phyloP scores from a whole-genome alignment of 1,284 basidiomycete species.

The Puccinia hordei region DNA sequence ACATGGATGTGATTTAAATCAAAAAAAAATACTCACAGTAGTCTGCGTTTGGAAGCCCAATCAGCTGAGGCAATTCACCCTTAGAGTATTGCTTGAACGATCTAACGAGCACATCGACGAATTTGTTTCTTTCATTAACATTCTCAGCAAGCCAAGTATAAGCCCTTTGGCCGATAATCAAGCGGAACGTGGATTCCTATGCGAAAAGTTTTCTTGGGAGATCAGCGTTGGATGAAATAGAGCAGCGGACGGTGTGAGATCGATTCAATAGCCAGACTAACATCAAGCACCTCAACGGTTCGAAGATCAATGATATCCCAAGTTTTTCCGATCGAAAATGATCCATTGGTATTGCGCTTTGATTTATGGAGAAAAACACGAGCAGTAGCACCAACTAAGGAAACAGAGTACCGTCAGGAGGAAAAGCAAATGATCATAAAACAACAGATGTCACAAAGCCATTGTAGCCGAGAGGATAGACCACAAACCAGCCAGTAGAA shows the following conservation, averaged over 20 bases:
- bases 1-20: constrained; percentile 50
- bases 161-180: constrained; percentile 74
- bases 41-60: constrained; percentile 56
- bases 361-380: constrained; percentile 76
- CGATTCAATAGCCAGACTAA: constrained; percentile 61
- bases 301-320: constrained; percentile 84
- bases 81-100: constrained; percentile 70
- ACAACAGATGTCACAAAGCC: constrained; percentile 64
- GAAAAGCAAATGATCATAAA: background rate
- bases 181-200: constrained; percentile 54
- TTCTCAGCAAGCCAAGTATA: constrained; percentile 85
- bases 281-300: constrained; percentile 73
- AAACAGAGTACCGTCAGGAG: background rate
- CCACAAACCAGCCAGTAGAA: constrained; percentile 78
- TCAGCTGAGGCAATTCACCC: constrained; percentile 62
- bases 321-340: constrained; percentile 96
- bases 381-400: constrained; percentile 13
- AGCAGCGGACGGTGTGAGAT: background rate
- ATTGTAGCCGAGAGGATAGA: too few relatives aligned
- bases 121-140: constrained; percentile 69
- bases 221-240: background rate
- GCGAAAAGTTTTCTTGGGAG: background rate
- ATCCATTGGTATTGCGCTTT: constrained; percentile 89
- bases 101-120: constrained; percentile 70
- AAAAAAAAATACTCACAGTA: constrained; percentile 54